These are phyloP conservation scores for Themeda triandra DNA, from an alignment of 176 grass and related monocot genomes.

Conservation along the genomic window DNA sequence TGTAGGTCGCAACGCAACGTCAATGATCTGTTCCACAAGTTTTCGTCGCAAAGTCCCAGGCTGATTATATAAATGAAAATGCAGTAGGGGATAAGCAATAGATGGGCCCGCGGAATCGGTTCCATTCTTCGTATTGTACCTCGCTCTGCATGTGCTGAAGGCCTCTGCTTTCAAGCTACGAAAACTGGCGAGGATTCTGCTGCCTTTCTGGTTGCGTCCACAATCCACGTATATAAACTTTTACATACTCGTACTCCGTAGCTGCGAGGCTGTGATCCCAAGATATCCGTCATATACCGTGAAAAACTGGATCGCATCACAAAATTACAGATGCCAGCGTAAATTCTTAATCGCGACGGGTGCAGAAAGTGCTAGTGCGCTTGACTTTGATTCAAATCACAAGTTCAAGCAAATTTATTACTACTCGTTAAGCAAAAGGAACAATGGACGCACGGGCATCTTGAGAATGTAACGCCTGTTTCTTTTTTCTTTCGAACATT, in stretches of 20 bases:
- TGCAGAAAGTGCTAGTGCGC: no score
- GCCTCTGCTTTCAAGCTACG: constrained; percentile 34
- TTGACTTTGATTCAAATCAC: background rate
- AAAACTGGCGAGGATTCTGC: background rate
- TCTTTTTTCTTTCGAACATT: background rate
- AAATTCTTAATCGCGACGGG: no score
- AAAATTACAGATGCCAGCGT: no score
- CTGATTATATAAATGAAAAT: no score
- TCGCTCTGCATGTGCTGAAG: constrained; percentile 3
- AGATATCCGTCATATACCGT: no score
- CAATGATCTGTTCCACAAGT: background rate
- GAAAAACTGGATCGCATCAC: no score
- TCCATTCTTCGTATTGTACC: constrained; percentile 5
- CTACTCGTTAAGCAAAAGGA: background rate
- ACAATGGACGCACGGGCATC: background rate
- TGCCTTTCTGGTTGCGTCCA: background rate
- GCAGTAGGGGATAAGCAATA: background rate
- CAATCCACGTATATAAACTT: constrained; percentile 5
- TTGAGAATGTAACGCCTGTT: background rate
- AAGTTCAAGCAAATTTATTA: background rate
- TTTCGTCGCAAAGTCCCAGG: background rate
- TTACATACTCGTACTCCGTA: no score
- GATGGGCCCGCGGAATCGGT: constrained; percentile 20
- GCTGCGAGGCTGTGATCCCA: background rate
- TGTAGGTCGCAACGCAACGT: background rate